phyloP scores from a whole-genome alignment of 495 filamentous ascomycete genomes.

The Alectoria sarmentosa region DNA sequence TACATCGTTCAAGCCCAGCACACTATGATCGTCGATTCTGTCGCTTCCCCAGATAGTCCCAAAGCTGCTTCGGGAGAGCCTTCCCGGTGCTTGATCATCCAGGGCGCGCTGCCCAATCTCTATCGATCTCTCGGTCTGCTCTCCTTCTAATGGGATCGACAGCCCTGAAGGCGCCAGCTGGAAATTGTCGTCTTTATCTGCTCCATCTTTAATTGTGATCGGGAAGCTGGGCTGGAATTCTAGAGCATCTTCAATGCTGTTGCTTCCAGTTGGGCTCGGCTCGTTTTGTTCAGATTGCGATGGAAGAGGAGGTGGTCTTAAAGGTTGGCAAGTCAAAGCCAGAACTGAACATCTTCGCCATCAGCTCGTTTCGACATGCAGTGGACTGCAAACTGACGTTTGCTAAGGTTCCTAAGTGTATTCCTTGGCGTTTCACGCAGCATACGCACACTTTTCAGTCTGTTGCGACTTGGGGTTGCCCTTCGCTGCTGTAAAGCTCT shows the following conservation, averaged over 20 bases:
- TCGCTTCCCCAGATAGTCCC: slow-evolving; percentile 57
- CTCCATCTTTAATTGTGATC: slow-evolving; percentile 54
- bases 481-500: slow-evolving; percentile 64
- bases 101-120: slow-evolving; percentile 55
- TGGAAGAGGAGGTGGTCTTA: slow-evolving; percentile 51
- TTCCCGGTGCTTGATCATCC: slow-evolving; percentile 41
- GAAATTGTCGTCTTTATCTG: slow-evolving; percentile 45
- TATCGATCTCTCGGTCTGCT: slow-evolving; percentile 59
- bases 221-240: slow-evolving; percentile 59
- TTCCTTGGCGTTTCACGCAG: slow-evolving; percentile 73
- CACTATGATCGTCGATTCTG: slow-evolving; percentile 43
- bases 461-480: slow-evolving; percentile 61
- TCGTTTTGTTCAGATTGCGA: slow-evolving; percentile 25
- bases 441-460: slow-evolving; percentile 57
- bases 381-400: slow-evolving; percentile 32
- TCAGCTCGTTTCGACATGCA: neutral
- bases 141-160: slow-evolving; percentile 58
- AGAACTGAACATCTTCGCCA: slow-evolving; percentile 34
- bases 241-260: slow-evolving; percentile 58
- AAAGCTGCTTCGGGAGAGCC: slow-evolving; percentile 49
- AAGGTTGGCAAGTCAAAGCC: slow-evolving; percentile 50
- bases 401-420: slow-evolving; percentile 58
- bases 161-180: slow-evolving; percentile 52
- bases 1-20: slow-evolving; percentile 31
- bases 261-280: slow-evolving; percentile 37